Percentiles rank a stretch among this genome's conserved stretches.
These are phyloP conservation scores for Lactifluus hygrophoroides DNA, from an alignment of 768 basidiomycete species.

Conservation along the genomic window DNA sequence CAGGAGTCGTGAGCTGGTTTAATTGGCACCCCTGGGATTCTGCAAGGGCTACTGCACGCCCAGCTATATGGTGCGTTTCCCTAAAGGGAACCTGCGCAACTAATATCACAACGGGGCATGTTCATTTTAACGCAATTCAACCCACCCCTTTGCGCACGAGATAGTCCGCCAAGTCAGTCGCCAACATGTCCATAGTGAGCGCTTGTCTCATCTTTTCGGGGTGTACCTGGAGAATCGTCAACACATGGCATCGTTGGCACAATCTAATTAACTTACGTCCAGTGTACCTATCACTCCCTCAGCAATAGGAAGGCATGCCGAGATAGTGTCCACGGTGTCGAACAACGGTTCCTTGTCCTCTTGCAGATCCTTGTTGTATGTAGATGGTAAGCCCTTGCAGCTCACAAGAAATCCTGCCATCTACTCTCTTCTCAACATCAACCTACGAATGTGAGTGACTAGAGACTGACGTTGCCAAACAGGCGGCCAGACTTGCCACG, in stretches of 20 bases:
- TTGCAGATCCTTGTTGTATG: slow-evolving; percentile 99
- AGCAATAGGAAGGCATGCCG: slow-evolving; percentile 82
- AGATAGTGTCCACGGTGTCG: slow-evolving; percentile 83
- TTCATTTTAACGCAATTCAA: slow-evolving; percentile 15
- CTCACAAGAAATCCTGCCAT: slow-evolving; percentile 99
- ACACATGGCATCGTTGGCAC: background rate
- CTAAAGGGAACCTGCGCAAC: slow-evolving; percentile 82
- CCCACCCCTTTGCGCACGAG: slow-evolving; percentile 96
- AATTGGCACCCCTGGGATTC: slow-evolving; percentile 77
- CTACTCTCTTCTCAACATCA: slow-evolving; percentile 31
- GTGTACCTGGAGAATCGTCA: slow-evolving; percentile 51
- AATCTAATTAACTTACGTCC: slow-evolving; percentile 43
- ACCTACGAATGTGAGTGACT: background rate
- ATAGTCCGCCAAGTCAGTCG: slow-evolving; percentile 98
- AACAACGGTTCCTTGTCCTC: slow-evolving; percentile 98
- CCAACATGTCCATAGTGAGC: slow-evolving; percentile 94
- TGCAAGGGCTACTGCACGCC: slow-evolving; percentile 90
- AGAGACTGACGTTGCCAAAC: slow-evolving; percentile 70
- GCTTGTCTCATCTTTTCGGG: slow-evolving; percentile 83
- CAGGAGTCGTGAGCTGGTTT: slow-evolving; percentile 67
- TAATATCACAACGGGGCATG: slow-evolving; percentile 4
- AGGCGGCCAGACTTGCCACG: slow-evolving; percentile 93
- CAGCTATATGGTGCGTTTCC: slow-evolving; percentile 97
- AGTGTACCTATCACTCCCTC: slow-evolving; percentile 92
- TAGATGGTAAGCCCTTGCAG: slow-evolving; percentile 92